Evolutionary conservation across 345 rosid species (phyloP).

Genomic region (Syzygium aromaticum): DNA sequence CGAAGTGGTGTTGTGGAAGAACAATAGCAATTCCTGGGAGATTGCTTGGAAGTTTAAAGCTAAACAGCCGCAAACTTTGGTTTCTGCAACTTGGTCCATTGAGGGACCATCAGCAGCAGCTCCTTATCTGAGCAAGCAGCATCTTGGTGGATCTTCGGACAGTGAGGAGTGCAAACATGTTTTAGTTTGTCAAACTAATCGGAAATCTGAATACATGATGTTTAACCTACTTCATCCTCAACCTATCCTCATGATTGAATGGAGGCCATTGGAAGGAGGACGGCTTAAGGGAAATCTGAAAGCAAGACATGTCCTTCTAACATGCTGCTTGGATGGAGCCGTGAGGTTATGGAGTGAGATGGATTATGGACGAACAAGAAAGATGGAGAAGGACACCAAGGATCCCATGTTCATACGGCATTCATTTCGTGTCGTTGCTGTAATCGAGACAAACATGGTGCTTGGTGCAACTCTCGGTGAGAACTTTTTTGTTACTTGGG

Average conservation of each 20-base stretch:
- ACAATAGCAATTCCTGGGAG: constrained; percentile 67
- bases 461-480: constrained; percentile 46
- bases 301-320: constrained; percentile 50
- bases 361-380: constrained; percentile 51
- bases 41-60: constrained; percentile 71
- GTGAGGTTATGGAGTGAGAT: constrained; percentile 82
- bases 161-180: constrained; percentile 36
- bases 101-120: constrained; percentile 71
- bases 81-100: constrained; percentile 76
- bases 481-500: constrained; percentile 59
- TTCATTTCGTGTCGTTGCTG: constrained; percentile 61
- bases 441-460: constrained; percentile 61
- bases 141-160: constrained; percentile 13
- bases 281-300: constrained; percentile 22
- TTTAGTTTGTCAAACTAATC: constrained; percentile 33
- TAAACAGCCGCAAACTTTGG: constrained; percentile 57
- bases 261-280: constrained; percentile 58
- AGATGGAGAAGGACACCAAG: constrained; percentile 32
- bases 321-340: constrained; percentile 87
- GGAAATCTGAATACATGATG: constrained; percentile 34
- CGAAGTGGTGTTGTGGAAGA: constrained; percentile 75
- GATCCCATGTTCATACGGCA: constrained; percentile 22
- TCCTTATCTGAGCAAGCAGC: constrained; percentile 23
- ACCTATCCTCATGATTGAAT: constrained; percentile 66
- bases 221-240: constrained; percentile 58